Base-by-base conservation (phyloP, 768 basidiomycete genomes). In the Obba rivulosa region DNA sequence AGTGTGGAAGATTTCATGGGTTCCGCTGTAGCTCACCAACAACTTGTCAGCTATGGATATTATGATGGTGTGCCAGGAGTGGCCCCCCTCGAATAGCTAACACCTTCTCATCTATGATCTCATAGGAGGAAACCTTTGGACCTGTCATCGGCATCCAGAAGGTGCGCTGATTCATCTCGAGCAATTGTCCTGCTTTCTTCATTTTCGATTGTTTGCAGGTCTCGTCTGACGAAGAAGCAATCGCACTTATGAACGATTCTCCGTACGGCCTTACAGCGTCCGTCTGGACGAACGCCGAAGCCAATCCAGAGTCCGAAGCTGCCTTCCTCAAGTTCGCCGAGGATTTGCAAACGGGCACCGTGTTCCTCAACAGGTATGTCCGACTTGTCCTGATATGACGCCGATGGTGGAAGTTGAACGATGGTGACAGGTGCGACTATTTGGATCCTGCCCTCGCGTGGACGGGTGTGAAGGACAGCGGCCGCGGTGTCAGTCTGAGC, bases 191-290 rank as follows among this genome's bases (percentile, higher is more conserved):
- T 20, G 2, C 5, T 24, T 34, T 22, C 14, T 31, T 36, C 40
- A 3, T 48, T 35, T 5, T 31, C 3, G n/a, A n/a, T n/a, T n/a
- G n/a, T n/a, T n/a, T n/a, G 34, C 43, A 88, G 87, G 87, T 92
- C 18, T 71, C 77, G 8, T 82, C 82, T 0, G 96, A 97, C 62
- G 87, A 84, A 39, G 92, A 95, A 62, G 96, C 96, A 1, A 69
- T 97, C 48, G 63, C 67, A 16, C 77, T 98, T 25, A 99, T 99
- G 89, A 98, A 99, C 65, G 93, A 98, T 64, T 96, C 94, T 14
- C 80, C 80, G 0, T 98, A 94, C 61, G 96, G 96, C 13, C 75
- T 99, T 18, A 99, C 95, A 1, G 92, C 91, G 3, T 93, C 92
- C 16, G 65, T 99, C 25, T 99, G 95, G 96, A 97, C 96, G 1